Percentiles rank a stretch among this genome's conserved stretches.
Evolutionary conservation across 345 rosid species (phyloP).

Genomic region (Linum tenue): DNA sequence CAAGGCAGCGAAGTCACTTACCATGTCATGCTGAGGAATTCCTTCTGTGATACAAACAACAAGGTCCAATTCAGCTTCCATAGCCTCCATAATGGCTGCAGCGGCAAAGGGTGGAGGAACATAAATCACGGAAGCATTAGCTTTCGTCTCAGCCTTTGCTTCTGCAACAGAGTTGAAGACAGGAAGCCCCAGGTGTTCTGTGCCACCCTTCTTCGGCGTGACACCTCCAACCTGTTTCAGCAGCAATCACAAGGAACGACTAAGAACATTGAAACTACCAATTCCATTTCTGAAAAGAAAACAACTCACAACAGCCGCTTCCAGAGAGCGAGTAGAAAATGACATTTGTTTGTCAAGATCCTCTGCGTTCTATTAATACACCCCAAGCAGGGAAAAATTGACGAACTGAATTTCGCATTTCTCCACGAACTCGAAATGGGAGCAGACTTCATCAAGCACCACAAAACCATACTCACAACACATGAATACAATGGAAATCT

Average conservation of each 20-base stretch:
- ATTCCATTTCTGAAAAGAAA: too few relatives aligned
- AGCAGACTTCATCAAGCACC: not conserved
- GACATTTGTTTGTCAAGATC: not conserved
- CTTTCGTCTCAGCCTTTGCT: conserved; percentile 89
- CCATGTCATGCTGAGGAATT: conserved; percentile 98
- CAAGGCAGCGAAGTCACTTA: conserved; percentile 11
- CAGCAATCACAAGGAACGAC: not conserved
- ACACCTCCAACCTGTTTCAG: conserved; percentile 78
- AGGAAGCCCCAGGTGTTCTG: conserved; percentile 91
- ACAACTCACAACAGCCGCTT: not conserved
- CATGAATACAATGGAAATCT: not conserved
- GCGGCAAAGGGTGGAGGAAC: conserved; percentile 99
- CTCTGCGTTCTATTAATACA: not conserved
- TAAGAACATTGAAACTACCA: not conserved
- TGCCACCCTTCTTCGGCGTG: conserved; percentile 97
- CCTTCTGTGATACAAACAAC: conserved; percentile 93
- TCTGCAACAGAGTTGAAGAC: conserved; percentile 89
- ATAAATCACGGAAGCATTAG: conserved; percentile 88
- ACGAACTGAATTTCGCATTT: not conserved
- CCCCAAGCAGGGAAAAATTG: not conserved
- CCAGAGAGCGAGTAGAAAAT: not conserved
- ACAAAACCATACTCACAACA: not conserved
- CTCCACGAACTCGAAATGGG: not conserved
- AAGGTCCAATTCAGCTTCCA: conserved; percentile 86
- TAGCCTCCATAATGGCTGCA: conserved; percentile 91